Percentiles rank a stretch among this genome's conserved stretches.
These are phyloP conservation scores for Podospora australis DNA, from an alignment of 495 filamentous ascomycete species.

Conservation along the genomic window DNA sequence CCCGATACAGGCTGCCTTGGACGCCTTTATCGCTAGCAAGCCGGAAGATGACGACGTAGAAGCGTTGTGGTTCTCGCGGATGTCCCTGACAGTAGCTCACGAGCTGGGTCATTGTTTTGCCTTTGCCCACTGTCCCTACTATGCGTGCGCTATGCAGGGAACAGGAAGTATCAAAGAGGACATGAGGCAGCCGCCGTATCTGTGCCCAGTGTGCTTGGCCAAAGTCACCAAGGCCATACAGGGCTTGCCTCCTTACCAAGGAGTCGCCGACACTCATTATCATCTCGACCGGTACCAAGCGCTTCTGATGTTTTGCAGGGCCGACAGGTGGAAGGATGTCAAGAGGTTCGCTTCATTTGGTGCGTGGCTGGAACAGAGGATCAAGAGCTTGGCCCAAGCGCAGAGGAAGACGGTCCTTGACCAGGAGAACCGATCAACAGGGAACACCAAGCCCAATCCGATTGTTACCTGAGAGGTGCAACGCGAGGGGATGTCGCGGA, in stretches of 20 bases:
- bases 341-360: slow-evolving; percentile 37
- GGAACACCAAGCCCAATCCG: no score
- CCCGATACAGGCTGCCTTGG: slow-evolving; percentile 11
- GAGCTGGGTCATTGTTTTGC: slow-evolving; percentile 64
- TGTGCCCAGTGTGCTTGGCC: slow-evolving; percentile 56
- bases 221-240: slow-evolving; percentile 49
- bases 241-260: no score
- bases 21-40: slow-evolving; percentile 5
- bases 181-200: slow-evolving; percentile 57
- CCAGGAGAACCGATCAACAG: no score
- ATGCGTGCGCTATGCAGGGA: slow-evolving; percentile 65
- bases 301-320: slow-evolving; percentile 37
- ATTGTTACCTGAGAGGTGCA: no score
- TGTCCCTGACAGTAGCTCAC: slow-evolving; percentile 53
- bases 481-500: no score
- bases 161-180: slow-evolving; percentile 56
- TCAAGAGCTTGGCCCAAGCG: slow-evolving; percentile 5
- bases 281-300: slow-evolving; percentile 39
- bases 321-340: slow-evolving; percentile 24
- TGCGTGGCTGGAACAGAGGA: slow-evolving; percentile 32
- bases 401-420: background rate
- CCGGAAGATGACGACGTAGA: slow-evolving; percentile 7
- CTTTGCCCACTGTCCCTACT: slow-evolving; percentile 60
- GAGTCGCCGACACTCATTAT: no score
- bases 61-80: slow-evolving; percentile 49